Evolutionary conservation across 805 yeast species (phyloP).

Genomic region (Barnettozyma botsteinii): DNA sequence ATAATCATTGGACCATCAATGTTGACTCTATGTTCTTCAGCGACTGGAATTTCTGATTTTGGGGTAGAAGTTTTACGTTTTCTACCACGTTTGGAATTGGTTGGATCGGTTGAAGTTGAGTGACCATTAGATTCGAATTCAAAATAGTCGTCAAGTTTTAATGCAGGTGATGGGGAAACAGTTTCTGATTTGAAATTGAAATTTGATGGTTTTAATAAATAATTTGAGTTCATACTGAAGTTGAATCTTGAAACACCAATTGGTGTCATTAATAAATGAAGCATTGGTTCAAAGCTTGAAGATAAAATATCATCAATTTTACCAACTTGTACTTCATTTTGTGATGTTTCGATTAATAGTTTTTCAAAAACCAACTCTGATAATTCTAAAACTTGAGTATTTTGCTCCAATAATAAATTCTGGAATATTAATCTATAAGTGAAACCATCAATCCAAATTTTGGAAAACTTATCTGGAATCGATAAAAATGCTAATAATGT

Average conservation of each 20-base stretch:
- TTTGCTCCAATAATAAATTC: slow-evolving; percentile 85
- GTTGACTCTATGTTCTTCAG: slow-evolving; percentile 56
- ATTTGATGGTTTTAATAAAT: slow-evolving; percentile 82
- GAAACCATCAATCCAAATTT: slow-evolving; percentile 74
- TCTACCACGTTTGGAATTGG: slow-evolving; percentile 33
- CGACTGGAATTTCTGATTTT: slow-evolving; percentile 35
- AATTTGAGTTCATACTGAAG: slow-evolving; percentile 73
- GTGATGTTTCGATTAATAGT: slow-evolving; percentile 42
- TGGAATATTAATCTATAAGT: slow-evolving; percentile 76
- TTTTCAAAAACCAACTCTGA: slow-evolving; percentile 57
- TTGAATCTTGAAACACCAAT: slow-evolving; percentile 88
- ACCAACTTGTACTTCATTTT: slow-evolving; percentile 27
- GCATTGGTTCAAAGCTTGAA: slow-evolving; percentile 52
- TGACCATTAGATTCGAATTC: slow-evolving; percentile 16
- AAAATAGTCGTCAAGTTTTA: slow-evolving; percentile 9
- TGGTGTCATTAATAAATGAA: slow-evolving; percentile 80
- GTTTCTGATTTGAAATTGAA: slow-evolving; percentile 5
- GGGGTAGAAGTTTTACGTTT: slow-evolving; percentile 38
- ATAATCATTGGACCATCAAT: slow-evolving; percentile 89
- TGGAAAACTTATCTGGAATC: slow-evolving; percentile 43
- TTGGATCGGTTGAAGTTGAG: background rate
- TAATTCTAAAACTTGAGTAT: slow-evolving; percentile 57
- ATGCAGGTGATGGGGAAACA: background rate
- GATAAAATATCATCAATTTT: slow-evolving; percentile 33
- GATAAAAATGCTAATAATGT: slow-evolving; percentile 73